A percentile compares a stretch with the other conserved stretches of the same genome.
Conservation (phyloP, 495 filamentous ascomycete species). For the Penicillium fimorum region DNA sequence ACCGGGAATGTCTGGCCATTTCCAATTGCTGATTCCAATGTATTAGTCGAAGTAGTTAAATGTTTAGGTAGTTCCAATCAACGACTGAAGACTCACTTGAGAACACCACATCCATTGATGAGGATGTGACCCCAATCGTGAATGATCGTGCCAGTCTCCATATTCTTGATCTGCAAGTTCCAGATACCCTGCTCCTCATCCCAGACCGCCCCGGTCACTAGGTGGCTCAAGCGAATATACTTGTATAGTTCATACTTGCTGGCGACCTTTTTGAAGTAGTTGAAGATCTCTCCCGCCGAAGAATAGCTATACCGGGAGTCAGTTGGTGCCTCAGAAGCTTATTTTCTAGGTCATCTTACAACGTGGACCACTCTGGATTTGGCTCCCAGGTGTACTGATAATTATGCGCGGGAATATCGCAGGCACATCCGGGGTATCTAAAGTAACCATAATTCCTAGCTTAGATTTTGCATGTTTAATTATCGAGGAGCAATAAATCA, state of each 20-base stretch:
- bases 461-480: no score
- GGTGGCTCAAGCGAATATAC: constrained; percentile 27
- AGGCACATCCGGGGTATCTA: constrained; percentile 57
- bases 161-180: constrained; percentile 34
- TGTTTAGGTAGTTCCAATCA: no score
- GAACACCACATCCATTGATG: neutral
- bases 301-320: constrained; percentile 42
- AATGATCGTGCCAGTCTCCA: neutral
- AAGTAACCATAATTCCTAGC: no score
- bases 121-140: neutral
- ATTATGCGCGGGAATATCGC: constrained; percentile 33
- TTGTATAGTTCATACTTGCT: constrained; percentile 29
- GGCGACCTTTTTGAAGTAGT: constrained; percentile 44
- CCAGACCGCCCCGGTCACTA: constrained; percentile 33
- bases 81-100: neutral
- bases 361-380: constrained; percentile 45
- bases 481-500: no score
- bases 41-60: no score
- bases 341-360: no score
- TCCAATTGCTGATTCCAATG: neutral
- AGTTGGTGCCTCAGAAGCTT: no score
- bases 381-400: constrained; percentile 42
- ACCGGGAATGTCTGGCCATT: neutral
- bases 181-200: constrained; percentile 33
- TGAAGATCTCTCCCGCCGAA: constrained; percentile 47